Evolutionary conservation across 768 basidiomycete genomes (phyloP).

Genomic region (Mycena indigotica): DNA sequence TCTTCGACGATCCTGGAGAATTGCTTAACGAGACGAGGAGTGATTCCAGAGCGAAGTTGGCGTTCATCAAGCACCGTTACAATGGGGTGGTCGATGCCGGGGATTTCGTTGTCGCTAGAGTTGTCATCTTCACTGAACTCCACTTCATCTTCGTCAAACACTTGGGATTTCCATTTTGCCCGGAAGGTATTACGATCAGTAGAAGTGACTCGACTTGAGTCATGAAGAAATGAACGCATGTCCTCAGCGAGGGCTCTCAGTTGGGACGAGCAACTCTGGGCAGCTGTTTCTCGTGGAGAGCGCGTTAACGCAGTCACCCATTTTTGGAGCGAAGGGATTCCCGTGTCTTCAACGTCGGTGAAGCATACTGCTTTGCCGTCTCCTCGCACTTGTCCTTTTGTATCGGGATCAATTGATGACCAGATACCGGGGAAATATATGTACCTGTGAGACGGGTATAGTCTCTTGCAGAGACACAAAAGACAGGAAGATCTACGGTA

Average conservation of each 20-base stretch:
- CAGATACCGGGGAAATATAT: neutral
- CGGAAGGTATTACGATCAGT: slow-evolving; percentile 53
- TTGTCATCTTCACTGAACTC: slow-evolving; percentile 29
- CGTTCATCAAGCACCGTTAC: slow-evolving; percentile 34
- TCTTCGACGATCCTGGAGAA: slow-evolving; percentile 49
- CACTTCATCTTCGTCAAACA: slow-evolving; percentile 23
- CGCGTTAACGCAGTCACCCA: slow-evolving; percentile 62
- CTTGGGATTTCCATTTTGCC: slow-evolving; percentile 53
- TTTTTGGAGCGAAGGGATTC: slow-evolving; percentile 55
- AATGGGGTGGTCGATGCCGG: slow-evolving; percentile 39
- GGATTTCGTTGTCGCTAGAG: too few relatives aligned
- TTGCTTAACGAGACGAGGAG: slow-evolving; percentile 47
- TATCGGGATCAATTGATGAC: neutral
- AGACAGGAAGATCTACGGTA: slow-evolving; percentile 62
- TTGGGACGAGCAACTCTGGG: slow-evolving; percentile 46
- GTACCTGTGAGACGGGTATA: slow-evolving; percentile 58
- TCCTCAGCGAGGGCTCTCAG: slow-evolving; percentile 51
- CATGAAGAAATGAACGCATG: slow-evolving; percentile 50
- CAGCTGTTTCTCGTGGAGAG: slow-evolving; percentile 51
- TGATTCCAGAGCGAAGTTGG: slow-evolving; percentile 46
- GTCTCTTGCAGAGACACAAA: slow-evolving; percentile 62
- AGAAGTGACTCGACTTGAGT: slow-evolving; percentile 53
- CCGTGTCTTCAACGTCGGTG: slow-evolving; percentile 51
- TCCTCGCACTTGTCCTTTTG: slow-evolving; percentile 61
- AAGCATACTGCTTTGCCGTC: slow-evolving; percentile 62